Evolutionary conservation across 2,329 filamentous ascomycete genomes (phyloP), one percentile per base, ranked within the genome.

Genomic region (Aspergillus flavus): DNA sequence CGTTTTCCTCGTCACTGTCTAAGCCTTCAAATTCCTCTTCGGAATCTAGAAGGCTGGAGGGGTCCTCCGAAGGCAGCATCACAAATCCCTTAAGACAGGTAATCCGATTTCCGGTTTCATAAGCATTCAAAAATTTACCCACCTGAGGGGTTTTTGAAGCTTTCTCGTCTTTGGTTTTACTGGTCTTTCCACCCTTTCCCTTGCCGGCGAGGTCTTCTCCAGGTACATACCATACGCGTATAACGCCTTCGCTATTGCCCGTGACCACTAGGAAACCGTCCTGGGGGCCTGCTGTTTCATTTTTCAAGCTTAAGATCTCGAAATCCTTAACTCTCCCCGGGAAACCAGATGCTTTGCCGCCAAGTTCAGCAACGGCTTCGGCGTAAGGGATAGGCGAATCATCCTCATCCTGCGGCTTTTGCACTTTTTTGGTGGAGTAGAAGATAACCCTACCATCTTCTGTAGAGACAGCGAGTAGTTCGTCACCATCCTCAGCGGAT

Each of bases 371-470:
- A 14, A 95, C 75, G 21, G 91, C 75, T 52, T 77, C 76, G 59
- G 81, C 83, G 71, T 87, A 86, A 45, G 91, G 91, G 23, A 87
- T 83, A 7, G 85, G 81, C 54, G 89, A 79, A 26, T 82, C 81
- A 23, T 79, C 77, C 32, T 82, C 79, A 16, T 82, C 81, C 12
- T 77, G 75, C 26, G 77, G 71, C 43, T 79, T 76, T 50, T 70
- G 75, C 34, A 72, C 61, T 46, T 76, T 76, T 55, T 81, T 84
- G 2, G 92, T 93, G 43, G 90, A 90, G 76, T 92, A 96, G 76
- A 98, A 92, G 58, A 96, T 73, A 41, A 98, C 85, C 58, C 91
- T 85, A 0, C 95, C 95, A 75, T 98, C 94, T 76, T 98, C 95
- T 0, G 95, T 97, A 1, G 93, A 93, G 1, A 95, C 83, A 0